Conservation (phyloP, 78 protist genomes). For the Salpingoeca rosetta region DNA sequence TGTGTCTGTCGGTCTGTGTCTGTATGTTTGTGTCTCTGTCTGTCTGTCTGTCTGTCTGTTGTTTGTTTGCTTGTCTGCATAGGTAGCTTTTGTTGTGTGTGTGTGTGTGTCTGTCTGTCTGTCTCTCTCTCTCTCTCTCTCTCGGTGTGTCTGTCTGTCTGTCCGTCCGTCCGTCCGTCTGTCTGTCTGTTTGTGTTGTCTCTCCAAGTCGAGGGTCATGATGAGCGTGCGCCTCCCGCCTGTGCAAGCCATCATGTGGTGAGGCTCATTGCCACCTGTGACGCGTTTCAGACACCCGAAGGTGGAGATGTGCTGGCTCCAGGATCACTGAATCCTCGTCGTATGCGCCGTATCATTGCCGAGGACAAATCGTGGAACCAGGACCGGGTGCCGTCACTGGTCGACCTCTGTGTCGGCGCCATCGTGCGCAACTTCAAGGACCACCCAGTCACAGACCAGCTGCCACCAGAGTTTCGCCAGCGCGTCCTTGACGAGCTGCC, state of each 20-base stretch:
- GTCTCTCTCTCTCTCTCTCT: not conserved
- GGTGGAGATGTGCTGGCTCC: not conserved
- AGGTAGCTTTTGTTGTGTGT: not conserved
- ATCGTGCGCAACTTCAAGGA: not conserved
- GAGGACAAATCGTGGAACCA: not conserved
- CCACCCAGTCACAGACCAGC: not conserved
- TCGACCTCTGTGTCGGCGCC: not conserved
- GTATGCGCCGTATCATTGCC: not conserved
- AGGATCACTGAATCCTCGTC: not conserved
- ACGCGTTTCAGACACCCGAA: not conserved
- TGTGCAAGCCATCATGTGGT: too few species aligned
- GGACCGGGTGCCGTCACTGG: not conserved
- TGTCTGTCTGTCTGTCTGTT: not conserved
- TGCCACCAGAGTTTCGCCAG: not conserved
- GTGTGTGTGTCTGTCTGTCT: not conserved
- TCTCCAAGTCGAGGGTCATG: not conserved
- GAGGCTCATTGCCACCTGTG: too few species aligned
- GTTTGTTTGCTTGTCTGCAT: not conserved
- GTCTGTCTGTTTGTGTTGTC: not conserved
- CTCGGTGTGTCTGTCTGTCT: not conserved
- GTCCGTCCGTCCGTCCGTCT: not conserved
- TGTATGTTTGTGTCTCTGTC: too few species aligned
- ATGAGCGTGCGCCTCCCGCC: not conserved
- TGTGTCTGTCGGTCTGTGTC: too few species aligned
- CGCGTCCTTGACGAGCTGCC: not conserved